These are phyloP conservation scores for Leishmania lainsoni DNA, from an alignment of 208 protist species.

Conservation along the genomic window DNA sequence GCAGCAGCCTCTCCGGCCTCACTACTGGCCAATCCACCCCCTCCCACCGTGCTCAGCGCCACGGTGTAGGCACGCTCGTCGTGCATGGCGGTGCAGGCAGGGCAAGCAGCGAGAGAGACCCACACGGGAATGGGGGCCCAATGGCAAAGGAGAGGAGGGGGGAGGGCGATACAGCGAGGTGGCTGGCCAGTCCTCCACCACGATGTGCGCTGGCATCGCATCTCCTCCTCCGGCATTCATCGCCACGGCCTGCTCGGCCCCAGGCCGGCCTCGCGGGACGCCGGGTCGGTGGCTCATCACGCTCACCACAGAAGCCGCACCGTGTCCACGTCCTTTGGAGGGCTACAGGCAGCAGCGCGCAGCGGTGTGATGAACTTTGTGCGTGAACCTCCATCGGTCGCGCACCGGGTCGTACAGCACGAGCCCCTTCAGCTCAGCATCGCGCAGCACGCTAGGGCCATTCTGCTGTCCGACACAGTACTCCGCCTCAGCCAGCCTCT, in stretches of 20 bases:
- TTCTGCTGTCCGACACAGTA: constrained; percentile 58
- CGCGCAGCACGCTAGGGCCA: constrained; percentile 46
- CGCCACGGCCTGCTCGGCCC: neutral
- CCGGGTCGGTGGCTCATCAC: neutral
- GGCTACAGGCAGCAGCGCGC: constrained; percentile 45
- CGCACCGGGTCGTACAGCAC: constrained; percentile 80
- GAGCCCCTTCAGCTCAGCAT: constrained; percentile 60
- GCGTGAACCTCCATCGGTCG: constrained; percentile 72
- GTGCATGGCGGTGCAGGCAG: neutral
- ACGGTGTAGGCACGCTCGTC: neutral
- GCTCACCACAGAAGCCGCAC: neutral
- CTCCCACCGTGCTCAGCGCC: neutral
- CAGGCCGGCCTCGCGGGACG: neutral
- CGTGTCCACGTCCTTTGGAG: neutral
- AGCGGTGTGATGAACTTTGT: constrained; percentile 76
- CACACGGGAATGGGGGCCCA: too few species aligned
- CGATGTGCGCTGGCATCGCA: neutral
- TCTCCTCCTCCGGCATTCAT: neutral
- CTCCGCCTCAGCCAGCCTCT: constrained; percentile 26
- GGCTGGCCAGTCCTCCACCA: neutral
- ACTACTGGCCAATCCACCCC: neutral
- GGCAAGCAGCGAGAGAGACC: too few species aligned
- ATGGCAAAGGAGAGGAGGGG: neutral
- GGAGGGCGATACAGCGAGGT: neutral
- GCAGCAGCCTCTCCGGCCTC: neutral